phyloP scores from a whole-genome alignment of 2,329 filamentous ascomycete genomes.

The Pseudogymnoascus sp. region DNA sequence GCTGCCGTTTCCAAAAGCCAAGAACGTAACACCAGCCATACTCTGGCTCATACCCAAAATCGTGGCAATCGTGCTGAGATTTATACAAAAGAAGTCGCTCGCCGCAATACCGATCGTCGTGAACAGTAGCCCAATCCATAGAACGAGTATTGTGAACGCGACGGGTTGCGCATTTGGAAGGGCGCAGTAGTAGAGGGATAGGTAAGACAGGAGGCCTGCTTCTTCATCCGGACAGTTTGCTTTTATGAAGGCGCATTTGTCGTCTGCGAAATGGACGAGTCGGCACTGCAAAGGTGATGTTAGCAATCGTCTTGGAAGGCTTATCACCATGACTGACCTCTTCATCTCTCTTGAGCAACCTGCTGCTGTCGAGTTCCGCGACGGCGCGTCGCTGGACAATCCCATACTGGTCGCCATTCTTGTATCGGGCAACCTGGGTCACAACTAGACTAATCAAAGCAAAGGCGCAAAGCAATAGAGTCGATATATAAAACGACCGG shows the following conservation, averaged over 20 bases:
- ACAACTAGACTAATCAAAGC: slow-evolving; percentile 26
- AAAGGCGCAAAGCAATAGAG: slow-evolving; percentile 25
- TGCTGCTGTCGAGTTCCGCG: slow-evolving; percentile 19
- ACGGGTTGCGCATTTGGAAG: slow-evolving; percentile 62
- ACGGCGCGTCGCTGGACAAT: slow-evolving; percentile 23
- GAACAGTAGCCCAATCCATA: slow-evolving; percentile 87
- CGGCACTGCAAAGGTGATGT: slow-evolving; percentile 52
- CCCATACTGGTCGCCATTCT: slow-evolving; percentile 25
- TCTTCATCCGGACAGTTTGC: slow-evolving; percentile 82
- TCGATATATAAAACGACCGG: slow-evolving; percentile 29
- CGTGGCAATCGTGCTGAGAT: slow-evolving; percentile 84
- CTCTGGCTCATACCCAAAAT: slow-evolving; percentile 93
- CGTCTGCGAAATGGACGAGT: slow-evolving; percentile 65
- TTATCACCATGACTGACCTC: slow-evolving; percentile 22
- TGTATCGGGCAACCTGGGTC: slow-evolving; percentile 26
- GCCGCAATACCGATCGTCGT: slow-evolving; percentile 96
- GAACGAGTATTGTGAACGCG: slow-evolving; percentile 69
- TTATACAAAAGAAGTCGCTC: slow-evolving; percentile 97
- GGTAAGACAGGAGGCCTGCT: slow-evolving; percentile 81
- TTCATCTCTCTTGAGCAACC: slow-evolving; percentile 27
- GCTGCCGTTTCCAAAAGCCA: slow-evolving; percentile 96
- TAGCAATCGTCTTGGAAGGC: background rate
- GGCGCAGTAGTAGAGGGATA: slow-evolving; percentile 84
- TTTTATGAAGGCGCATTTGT: slow-evolving; percentile 83
- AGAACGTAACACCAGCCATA: slow-evolving; percentile 89